Percentiles rank a stretch among this genome's conserved stretches.
These are phyloP conservation scores for Populus hybrid DNA, from an alignment of 441 rosid genomes.

Conservation along the genomic window DNA sequence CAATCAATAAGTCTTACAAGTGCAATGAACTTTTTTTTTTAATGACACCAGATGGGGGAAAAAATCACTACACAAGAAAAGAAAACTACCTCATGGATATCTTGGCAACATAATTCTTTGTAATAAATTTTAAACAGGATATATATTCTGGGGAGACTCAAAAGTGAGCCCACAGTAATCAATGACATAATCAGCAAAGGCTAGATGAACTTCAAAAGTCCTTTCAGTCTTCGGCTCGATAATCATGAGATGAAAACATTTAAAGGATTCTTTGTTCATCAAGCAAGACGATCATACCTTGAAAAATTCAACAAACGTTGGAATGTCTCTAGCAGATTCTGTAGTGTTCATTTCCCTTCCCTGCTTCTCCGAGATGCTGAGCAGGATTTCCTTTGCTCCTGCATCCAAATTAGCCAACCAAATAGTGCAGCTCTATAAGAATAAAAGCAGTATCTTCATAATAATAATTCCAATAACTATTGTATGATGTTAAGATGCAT, in stretches of 20 bases:
- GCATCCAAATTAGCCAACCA: constrained; percentile 26
- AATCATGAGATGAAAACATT: neutral
- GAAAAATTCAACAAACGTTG: constrained; percentile 67
- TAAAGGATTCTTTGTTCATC: neutral
- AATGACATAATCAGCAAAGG: neutral
- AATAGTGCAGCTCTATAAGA: constrained; percentile 2
- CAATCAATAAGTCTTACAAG: neutral
- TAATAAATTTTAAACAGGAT: too few species aligned
- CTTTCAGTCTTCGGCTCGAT: neutral
- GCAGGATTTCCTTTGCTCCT: constrained; percentile 87
- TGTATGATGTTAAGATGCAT: neutral
- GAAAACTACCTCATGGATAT: too few species aligned
- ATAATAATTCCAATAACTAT: neutral
- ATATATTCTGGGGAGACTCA: too few species aligned
- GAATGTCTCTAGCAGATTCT: constrained; percentile 79
- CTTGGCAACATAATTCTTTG: too few species aligned
- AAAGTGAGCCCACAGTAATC: neutral
- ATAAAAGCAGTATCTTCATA: neutral
- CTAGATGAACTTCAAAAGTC: neutral
- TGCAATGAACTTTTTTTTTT: neutral
- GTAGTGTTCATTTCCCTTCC: constrained; percentile 79
- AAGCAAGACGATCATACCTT: constrained; percentile 43
- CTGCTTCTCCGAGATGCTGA: constrained; percentile 78
- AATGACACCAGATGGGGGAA: neutral
- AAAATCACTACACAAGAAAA: too few species aligned